Evolutionary conservation across 768 basidiomycete species (phyloP).

Genomic region (Tricholoma terreum): DNA sequence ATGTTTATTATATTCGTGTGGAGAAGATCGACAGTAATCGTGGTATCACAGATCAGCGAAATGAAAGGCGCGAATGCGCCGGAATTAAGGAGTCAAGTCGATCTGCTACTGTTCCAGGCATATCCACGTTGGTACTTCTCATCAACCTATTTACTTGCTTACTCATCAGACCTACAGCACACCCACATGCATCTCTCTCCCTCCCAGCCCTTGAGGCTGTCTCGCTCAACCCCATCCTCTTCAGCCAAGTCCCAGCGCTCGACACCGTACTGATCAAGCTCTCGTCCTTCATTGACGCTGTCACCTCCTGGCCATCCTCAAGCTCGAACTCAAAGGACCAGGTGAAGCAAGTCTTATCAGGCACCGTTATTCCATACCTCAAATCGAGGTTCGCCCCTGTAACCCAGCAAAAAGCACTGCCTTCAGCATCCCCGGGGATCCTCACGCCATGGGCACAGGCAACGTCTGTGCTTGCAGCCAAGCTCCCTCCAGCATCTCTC

Average conservation of each 20-base stretch:
- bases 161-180: slow-evolving; percentile 45
- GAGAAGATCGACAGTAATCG: background rate
- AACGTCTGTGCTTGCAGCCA: slow-evolving; percentile 39
- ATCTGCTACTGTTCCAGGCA: slow-evolving; percentile 69
- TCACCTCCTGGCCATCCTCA: slow-evolving; percentile 26
- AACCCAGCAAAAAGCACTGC: slow-evolving; percentile 12
- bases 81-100: slow-evolving; percentile 71
- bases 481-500: slow-evolving; percentile 51
- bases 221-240: slow-evolving; percentile 74
- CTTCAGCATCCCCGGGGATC: slow-evolving; percentile 33
- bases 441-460: slow-evolving; percentile 49
- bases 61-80: slow-evolving; percentile 67
- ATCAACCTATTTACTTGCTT: background rate
- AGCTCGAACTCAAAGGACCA: slow-evolving; percentile 28
- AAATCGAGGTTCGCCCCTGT: slow-evolving; percentile 49
- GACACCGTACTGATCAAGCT: slow-evolving; percentile 65
- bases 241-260: slow-evolving; percentile 65
- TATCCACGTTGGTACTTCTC: slow-evolving; percentile 67
- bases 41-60: slow-evolving; percentile 51
- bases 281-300: slow-evolving; percentile 53
- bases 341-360: slow-evolving; percentile 49
- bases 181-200: slow-evolving; percentile 63
- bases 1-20: slow-evolving; percentile 1
- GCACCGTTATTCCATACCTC: slow-evolving; percentile 59
- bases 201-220: slow-evolving; percentile 60